phyloP scores from a whole-genome alignment of 2,329 filamentous ascomycete genomes.

The Calonectria montana region DNA sequence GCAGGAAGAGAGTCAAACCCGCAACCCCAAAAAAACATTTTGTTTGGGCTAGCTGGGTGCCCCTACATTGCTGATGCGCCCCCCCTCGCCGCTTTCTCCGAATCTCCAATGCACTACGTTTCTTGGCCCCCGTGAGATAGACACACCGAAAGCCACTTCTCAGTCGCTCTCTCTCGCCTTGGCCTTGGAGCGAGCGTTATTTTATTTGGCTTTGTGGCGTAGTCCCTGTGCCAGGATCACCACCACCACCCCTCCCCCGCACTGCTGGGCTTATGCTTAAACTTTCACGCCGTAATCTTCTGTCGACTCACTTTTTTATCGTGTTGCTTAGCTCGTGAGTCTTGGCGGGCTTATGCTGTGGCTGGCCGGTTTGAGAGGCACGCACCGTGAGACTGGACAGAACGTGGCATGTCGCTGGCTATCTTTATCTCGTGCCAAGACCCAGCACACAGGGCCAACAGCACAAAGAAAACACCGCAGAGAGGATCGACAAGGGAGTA shows the following conservation, averaged over 20 bases:
- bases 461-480: background rate
- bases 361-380: background rate
- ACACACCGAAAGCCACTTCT: no score
- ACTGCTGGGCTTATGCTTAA: background rate
- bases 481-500: background rate
- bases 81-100: background rate
- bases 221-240: background rate
- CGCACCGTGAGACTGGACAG: background rate
- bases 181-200: conserved; percentile 1
- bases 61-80: background rate
- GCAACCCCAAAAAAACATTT: background rate
- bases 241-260: background rate
- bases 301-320: conserved; percentile 1
- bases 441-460: background rate
- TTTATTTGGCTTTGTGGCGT: background rate
- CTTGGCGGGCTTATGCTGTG: background rate
- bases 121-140: background rate
- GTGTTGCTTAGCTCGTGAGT: background rate
- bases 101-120: background rate
- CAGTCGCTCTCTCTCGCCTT: no score
- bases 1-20: background rate
- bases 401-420: background rate
- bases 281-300: background rate
- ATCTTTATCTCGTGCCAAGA: conserved; percentile 4
- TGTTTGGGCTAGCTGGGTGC: background rate